Evolutionary conservation across 257 asterid species (phyloP), one percentile per base, ranked within the genome.

Genomic region (Nicotiana sylvestris): DNA sequence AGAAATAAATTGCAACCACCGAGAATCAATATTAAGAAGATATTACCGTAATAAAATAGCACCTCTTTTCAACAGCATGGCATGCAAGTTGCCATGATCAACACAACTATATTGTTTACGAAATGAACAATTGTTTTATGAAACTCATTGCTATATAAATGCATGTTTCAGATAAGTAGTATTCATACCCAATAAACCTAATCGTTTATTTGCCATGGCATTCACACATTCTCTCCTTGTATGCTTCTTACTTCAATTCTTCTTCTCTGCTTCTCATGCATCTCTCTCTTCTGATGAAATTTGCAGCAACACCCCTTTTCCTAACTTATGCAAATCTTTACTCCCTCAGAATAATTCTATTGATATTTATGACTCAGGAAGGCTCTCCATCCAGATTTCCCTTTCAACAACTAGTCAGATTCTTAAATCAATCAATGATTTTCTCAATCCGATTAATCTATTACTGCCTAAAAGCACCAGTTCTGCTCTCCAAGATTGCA

Each of bases 401-500:
- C 35, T 85, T 62, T 81, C 83, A 3, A 51, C 53, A 55, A 58
- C 90, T 15, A 79, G 18, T 32, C 25, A 43, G 9, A 61, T 81
- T 13, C 61, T 83, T 3, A 67, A 53, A 13, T 16, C 66, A 3
- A 64, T 85, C 61, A 74, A 78, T 6, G 39, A 51, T 13, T 67
- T 69, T 65, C 43, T 85, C 33, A 30, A 64, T 9, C 32, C 83
- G 6, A 21, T 21, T 21, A 16, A 15, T 3, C 25, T 53, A 9
- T 51, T 39, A 53, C 30, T 74, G 27, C 80, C 84, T 17, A 67
- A 60, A 43, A 78, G 46, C 57, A 46, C 81, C 15, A n/a, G 35
- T 1, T 78, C 43, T 21, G 90, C 84, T 6, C 88, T 88, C 35
- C 82, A 61, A 58, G 90, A 88, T 83, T 85, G 90, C 53, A 78